These are phyloP conservation scores for Tylopilus subfusipes DNA, from an alignment of 768 basidiomycete genomes.

Conservation along the genomic window DNA sequence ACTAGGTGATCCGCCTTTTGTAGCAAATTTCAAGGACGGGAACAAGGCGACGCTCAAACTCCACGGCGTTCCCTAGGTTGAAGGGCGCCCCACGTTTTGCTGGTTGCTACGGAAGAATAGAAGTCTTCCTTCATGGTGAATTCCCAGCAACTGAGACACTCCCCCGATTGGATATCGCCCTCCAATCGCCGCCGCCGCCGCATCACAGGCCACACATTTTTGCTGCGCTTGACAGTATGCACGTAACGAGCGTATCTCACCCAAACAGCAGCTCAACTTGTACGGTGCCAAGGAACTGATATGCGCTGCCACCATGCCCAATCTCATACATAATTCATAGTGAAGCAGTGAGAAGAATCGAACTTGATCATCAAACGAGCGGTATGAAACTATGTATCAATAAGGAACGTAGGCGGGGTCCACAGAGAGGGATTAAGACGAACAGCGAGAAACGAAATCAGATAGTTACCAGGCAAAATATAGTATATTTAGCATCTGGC, in stretches of 20 bases:
- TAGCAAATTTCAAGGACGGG: conserved; percentile 8
- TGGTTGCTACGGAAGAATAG: conserved; percentile 32
- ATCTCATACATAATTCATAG: conserved; percentile 26
- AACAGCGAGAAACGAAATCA: conserved; percentile 11
- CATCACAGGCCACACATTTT: conserved; percentile 5
- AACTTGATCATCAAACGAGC: conserved; percentile 4
- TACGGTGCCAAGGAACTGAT: conserved; percentile 1
- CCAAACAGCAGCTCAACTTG: background rate
- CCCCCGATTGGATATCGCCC: conserved; percentile 8
- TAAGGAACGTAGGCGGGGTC: conserved; percentile 32
- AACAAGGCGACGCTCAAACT: conserved; percentile 22
- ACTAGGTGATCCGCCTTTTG: background rate
- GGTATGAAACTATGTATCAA: conserved; percentile 31
- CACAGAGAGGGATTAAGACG: conserved; percentile 14
- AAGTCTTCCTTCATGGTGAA: conserved; percentile 28
- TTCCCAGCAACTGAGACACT: conserved; percentile 19
- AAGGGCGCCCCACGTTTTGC: conserved; percentile 25
- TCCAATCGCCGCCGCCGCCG: conserved; percentile 19
- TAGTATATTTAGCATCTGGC: conserved; percentile 15
- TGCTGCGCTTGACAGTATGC: conserved; percentile 7
- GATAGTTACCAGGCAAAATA: conserved; percentile 5
- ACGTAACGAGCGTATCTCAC: conserved; percentile 11
- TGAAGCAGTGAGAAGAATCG: conserved; percentile 23
- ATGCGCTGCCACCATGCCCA: conserved; percentile 4
- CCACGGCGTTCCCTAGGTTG: conserved; percentile 23